Base-by-base conservation (phyloP, 1,284 basidiomycete species). In the Sporisorium sorghi region DNA sequence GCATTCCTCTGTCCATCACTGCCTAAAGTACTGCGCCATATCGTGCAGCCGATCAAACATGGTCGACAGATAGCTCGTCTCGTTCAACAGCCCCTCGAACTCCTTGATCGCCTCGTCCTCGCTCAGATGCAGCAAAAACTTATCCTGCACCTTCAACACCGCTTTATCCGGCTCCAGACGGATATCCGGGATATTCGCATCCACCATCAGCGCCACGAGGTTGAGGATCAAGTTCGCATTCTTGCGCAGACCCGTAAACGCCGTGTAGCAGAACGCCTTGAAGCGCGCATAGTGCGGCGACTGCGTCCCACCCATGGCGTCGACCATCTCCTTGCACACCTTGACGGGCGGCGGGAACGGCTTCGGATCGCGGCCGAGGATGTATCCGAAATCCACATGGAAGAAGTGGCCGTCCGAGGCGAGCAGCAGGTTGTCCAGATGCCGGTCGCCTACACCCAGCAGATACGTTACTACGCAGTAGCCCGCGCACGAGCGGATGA, bases 241-340 rank as follows among this genome's bases (percentile, higher is more conserved):
- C 57, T 85, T 98, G 69, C 97, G 89, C 57, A 99, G 88, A 79
- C 93, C 93, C 60, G 91, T 93, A 85, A 98, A 99, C 0, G 94
- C 96, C 4, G 95, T 98, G 85, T 95, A 94, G 85, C 94, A 97
- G 75, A 97, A 91, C 73, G 90, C 92, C 86, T 96, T 95, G 90
- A 99, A 99, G 37, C 94, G 91, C 26, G 90, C 89, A 85, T 99
- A 94, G 94, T 82, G 91, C 88, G n/a, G 92, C 89, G 37, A 82
- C 7, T 56, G 42, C 2, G 83, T 63, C 5, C 97, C 96, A 17
- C 97, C 97, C 95, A 99, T 97, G 9, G 92, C 95, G 81, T 99
- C 97, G 0, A 99, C 94, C 97, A 99, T 99, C 84, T 99, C 97
- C 79, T 97, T 96, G 86, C 94, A 97, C 28, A 99, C 92, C 85